Base-by-base conservation (phyloP, 306 rosid species). In the Lathyrus oleraceus region DNA sequence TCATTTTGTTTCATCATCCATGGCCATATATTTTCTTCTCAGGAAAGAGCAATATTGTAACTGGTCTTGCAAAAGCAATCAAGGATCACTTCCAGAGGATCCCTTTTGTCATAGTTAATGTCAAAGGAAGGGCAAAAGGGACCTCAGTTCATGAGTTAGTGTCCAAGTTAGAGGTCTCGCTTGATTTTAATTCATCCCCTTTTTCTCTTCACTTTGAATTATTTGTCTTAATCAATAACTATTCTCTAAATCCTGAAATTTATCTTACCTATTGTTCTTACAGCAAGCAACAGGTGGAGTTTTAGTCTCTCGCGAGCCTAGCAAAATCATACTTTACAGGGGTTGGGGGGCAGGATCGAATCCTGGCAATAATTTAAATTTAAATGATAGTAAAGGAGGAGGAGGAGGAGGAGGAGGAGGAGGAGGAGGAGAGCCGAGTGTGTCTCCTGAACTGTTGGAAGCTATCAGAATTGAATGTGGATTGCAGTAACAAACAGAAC, bases 391-490 rank as follows among this genome's bases (percentile, higher is more conserved):
- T 10, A 45, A 61, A 16, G 42, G 10, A 30, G 56, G 7, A 52
- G 63, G 63, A 73, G 81, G 53, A 65, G 67, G 67, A 25, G 0
- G 28, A 51, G 70, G 63, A 73, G 81, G 53, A 65, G 67, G 67
- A 25, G 0, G 28, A 51, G 70, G 21, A 40, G 19, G 80, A 74
- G 78, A 51, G 59, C 85, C 70, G 19, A 32, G 11, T 23, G 80
- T 88, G 14, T 85, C 94, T 69, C 88, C 96, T 49, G 91, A 90
- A 77, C 88, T 93, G 59, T 80, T 87, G 87, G 89, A 85, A 28
- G 98, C 98, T 53, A 90, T 93, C 78, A 90, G 88, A 78, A 38
- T 83, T 8, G 98, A 93, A 73, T 90, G 98, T 72, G 98, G 98
- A 38, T 78, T 93, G 69, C 82, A 57, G 78, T 70, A 70, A 62